Percentiles rank a stretch among this genome's conserved stretches.
Conservation (phyloP, 768 basidiomycete genomes). For the Bullera alba region DNA sequence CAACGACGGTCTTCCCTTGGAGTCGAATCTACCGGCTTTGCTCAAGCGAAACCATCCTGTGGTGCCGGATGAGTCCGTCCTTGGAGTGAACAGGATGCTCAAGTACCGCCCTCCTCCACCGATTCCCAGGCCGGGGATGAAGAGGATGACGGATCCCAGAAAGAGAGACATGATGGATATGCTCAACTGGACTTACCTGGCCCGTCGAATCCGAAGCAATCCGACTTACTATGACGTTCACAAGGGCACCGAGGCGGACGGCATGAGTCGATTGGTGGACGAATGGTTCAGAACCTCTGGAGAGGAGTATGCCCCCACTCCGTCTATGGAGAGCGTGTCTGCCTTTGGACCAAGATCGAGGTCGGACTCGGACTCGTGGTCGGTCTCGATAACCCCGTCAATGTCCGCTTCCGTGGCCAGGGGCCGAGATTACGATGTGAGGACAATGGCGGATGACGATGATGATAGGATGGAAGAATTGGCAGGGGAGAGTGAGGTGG, state of each 20-base stretch:
- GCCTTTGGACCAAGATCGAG: no score
- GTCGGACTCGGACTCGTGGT: no score
- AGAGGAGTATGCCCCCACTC: background rate
- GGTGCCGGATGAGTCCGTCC: slow-evolving; percentile 47
- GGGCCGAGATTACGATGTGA: no score
- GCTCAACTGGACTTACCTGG: slow-evolving; percentile 74
- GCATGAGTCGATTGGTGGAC: slow-evolving; percentile 67
- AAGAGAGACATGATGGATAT: slow-evolving; percentile 68
- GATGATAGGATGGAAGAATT: no score
- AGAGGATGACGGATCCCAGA: slow-evolving; percentile 48
- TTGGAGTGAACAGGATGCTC: slow-evolving; percentile 18
- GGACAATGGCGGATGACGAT: no score
- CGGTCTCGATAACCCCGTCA: no score
- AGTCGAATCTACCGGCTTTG: slow-evolving; percentile 59
- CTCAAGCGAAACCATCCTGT: slow-evolving; percentile 8
- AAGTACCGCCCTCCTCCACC: slow-evolving; percentile 14
- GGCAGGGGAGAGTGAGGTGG: no score
- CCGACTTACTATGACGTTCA: slow-evolving; percentile 73
- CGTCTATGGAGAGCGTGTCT: no score
- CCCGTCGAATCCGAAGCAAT: slow-evolving; percentile 64
- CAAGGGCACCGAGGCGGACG: slow-evolving; percentile 51
- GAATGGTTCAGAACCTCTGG: slow-evolving; percentile 17
- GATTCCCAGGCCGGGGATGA: slow-evolving; percentile 9
- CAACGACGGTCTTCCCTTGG: slow-evolving; percentile 79
- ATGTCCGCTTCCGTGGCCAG: no score